phyloP scores from a whole-genome alignment of 805 yeast species.

The Teunomyces stri region DNA sequence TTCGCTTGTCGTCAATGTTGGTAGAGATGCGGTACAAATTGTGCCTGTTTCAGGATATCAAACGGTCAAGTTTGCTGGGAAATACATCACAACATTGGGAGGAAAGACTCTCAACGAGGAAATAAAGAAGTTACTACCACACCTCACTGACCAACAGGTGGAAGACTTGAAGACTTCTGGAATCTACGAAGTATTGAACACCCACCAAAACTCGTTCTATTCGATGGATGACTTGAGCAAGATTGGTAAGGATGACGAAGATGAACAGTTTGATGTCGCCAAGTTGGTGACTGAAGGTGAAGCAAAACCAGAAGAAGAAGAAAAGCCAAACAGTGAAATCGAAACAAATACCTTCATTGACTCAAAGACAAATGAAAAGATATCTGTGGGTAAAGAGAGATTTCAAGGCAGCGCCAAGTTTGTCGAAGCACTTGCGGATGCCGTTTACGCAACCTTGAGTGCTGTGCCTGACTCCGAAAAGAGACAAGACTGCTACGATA shows the following conservation, averaged over 20 bases:
- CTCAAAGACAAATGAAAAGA: conserved; percentile 46
- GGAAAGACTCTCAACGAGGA: conserved; percentile 60
- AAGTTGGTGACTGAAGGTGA: conserved; percentile 79
- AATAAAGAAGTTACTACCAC: conserved; percentile 55
- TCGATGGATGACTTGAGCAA: conserved; percentile 49
- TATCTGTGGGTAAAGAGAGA: conserved; percentile 85
- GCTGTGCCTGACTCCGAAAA: conserved; percentile 64
- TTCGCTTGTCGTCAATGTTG: conserved; percentile 77
- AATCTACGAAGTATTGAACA: conserved; percentile 76
- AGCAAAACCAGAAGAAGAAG: conserved; percentile 32
- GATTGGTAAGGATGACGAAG: conserved; percentile 31
- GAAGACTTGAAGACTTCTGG: conserved; percentile 71
- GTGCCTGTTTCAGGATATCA: conserved; percentile 77
- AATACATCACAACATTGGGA: conserved; percentile 51
- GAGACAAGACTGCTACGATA: conserved; percentile 83
- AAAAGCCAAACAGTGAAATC: conserved; percentile 61
- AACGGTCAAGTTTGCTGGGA: conserved; percentile 53
- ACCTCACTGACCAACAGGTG: conserved; percentile 54
- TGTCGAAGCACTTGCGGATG: conserved; percentile 51
- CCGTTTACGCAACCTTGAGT: conserved; percentile 51
- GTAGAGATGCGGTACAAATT: conserved; percentile 70
- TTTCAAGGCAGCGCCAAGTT: conserved; percentile 74
- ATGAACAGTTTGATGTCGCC: conserved; percentile 83
- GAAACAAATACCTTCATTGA: conserved; percentile 74
- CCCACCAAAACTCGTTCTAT: conserved; percentile 64